phyloP scores from a whole-genome alignment of 495 filamentous ascomycete genomes.

The Neurospora sp. region DNA sequence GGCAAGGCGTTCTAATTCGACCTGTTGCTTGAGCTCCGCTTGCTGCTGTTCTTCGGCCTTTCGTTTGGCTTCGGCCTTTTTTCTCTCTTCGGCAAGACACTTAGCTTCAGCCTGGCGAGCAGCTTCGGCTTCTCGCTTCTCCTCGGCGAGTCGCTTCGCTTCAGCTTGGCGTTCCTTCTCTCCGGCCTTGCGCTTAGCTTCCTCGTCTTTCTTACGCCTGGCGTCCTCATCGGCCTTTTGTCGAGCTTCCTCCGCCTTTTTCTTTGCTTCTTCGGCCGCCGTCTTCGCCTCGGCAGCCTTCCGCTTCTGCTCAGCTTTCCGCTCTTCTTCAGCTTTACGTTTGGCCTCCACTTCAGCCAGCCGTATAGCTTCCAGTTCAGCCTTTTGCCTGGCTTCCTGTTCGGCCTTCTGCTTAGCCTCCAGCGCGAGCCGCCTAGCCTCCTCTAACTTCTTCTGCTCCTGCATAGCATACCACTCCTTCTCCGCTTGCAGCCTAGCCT shows the following conservation, averaged over 20 bases:
- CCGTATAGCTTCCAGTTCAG: not conserved
- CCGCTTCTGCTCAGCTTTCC: not conserved
- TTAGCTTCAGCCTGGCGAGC: not conserved
- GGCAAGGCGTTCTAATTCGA: not conserved
- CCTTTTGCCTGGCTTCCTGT: not conserved
- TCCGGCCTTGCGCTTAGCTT: not conserved
- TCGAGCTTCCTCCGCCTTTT: not conserved
- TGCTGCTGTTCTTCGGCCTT: not conserved
- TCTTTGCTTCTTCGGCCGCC: not conserved
- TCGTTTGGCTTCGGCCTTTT: not conserved
- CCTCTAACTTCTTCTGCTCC: not conserved
- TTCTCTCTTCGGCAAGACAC: not conserved
- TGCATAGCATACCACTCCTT: not conserved
- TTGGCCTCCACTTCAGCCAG: not conserved
- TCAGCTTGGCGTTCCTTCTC: not conserved
- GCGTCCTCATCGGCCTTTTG: not conserved
- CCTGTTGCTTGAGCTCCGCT: not conserved
- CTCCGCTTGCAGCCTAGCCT: not conserved
- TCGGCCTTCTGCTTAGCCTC: not conserved
- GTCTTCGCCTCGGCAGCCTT: not conserved
- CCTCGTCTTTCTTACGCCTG: not conserved
- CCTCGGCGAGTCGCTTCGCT: not conserved
- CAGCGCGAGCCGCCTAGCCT: not conserved
- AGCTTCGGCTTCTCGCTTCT: not conserved
- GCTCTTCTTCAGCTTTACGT: not conserved